Base-by-base conservation (phyloP, 495 filamentous ascomycete species). In the Penicillium odoratum region DNA sequence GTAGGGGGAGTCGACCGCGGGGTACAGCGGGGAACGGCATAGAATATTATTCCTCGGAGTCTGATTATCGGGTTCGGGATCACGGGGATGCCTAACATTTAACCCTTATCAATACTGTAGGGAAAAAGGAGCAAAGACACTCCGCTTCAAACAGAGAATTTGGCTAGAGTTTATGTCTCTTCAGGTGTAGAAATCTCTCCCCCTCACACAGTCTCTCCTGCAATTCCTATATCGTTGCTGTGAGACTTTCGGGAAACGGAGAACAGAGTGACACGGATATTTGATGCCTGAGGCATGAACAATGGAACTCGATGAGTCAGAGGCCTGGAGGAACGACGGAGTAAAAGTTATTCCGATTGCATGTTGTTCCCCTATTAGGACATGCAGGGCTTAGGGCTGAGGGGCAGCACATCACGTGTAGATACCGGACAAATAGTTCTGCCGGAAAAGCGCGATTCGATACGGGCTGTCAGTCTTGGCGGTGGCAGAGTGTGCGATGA, bases 401-500 rank as follows among this genome's bases (percentile, higher is more conserved):
- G 56, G 54, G 58, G 57, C 26, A 48, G 46, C 28, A 2, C 42
- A 18, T 74, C 71, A 77, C 68, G 65, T 74, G 74, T 40, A 55
- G 56, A 65, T 71, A 72, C 53, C 71, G 73, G 69, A 69, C 11
- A 8, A 68, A 64, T 48, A 31, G 10, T 18, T 59, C 8, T 15
- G 58, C 68, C 73, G 65, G 52, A 66, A 48, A 64, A 59, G 59
- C 56, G 55, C 38, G 55, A 59, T 62, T 66, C 63, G 67, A 69
- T 61, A 67, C 58, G 38, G 60, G 55, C 55, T 52, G 46, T 48
- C 61, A 61, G 71, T 65, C 74, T 77, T 77, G 74, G 74, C 72
- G 56, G 55, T 64, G 61, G 65, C 61, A 63, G 73, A 74, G 69
- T 77, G 74, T 77, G 74, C 74, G 74, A 78, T 75, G 67, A 76